Base-by-base conservation (phyloP, 1,284 basidiomycete species). In the Pterulicium gracile region DNA sequence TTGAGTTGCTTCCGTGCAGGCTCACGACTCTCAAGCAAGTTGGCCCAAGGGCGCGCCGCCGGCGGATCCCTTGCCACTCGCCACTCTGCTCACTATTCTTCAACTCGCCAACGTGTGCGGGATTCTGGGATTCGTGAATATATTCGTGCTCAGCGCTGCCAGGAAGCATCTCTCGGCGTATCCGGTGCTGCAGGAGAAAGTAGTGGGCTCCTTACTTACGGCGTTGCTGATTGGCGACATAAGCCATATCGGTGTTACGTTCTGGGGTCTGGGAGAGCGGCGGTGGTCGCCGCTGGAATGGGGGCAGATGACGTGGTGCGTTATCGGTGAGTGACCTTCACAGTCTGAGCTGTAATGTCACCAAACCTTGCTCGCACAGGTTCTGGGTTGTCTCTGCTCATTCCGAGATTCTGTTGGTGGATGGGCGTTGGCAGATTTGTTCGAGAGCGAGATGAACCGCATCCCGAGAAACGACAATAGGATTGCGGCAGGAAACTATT, bases 91-190 rank as follows among this genome's bases (percentile, higher is more conserved):
- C 39, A 82, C 82, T 1, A 55, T 74, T 52, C 59, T 81, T 32
- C 83, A 87, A 57, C 77, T 87, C 47, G 82, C 78, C 1, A 80
- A 87, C 54, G 81, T 82, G 47, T 85, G 83, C 54, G 80, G 74
- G 36, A 75, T 88, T 22, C 58, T 87, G 49, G 83, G 84, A 19
- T 56, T 82, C 50, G 58, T 87, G 50, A 88, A 87, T 57, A 56
- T 75, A 49, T 84, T 78, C 60, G 61, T 86, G 32, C 71, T 87
- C 42, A 67, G 70, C 13, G 69, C 80, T 3, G 69, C 69, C 19
- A 75, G 80, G 44, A 72, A 61, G 45, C 71, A 86, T 58, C 68
- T 88, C 42, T 66, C 67, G 24, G 61, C 62, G 2, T 68, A 77
- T 41, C 78, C 73, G 13, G 73, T 72, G 1, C 57, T 85, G n/a